A percentile compares a stretch with the other conserved stretches of the same genome.
Conservation (phyloP, 2,329 filamentous ascomycete species). For the Phyllosticta citrichinensis region DNA sequence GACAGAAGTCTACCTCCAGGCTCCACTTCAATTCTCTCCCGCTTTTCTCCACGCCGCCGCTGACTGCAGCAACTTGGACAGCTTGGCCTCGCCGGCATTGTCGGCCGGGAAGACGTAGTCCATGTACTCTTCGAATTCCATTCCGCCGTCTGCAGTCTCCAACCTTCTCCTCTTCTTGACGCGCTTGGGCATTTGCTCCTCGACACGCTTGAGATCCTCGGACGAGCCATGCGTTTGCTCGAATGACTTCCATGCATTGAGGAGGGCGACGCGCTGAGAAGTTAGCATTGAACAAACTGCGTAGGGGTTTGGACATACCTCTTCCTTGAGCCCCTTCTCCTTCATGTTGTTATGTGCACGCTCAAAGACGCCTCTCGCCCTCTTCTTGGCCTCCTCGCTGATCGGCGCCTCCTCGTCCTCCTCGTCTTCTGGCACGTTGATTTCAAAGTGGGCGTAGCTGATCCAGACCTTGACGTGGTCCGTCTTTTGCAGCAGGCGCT, state of each 20-base stretch:
- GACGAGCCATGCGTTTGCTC: constrained; percentile 72
- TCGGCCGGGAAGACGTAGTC: constrained; percentile 97
- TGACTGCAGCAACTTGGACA: constrained; percentile 75
- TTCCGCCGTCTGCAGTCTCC: constrained; percentile 58
- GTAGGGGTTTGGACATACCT: constrained; percentile 38
- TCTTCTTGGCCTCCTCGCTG: constrained; percentile 71
- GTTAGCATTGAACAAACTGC: constrained; percentile 21
- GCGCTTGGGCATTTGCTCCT: constrained; percentile 86
- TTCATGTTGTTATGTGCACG: constrained; percentile 81
- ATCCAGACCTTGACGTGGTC: constrained; percentile 99
- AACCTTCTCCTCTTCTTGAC: constrained; percentile 87
- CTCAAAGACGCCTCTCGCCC: constrained; percentile 75
- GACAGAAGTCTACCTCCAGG: no score
- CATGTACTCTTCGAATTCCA: constrained; percentile 85
- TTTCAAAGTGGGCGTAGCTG: constrained; percentile 95
- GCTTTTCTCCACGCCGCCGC: constrained; percentile 80
- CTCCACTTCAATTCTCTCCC: constrained; percentile 20
- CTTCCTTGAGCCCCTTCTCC: constrained; percentile 82
- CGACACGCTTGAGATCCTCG: constrained; percentile 70
- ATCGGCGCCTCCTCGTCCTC: constrained; percentile 52
- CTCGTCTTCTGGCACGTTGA: constrained; percentile 75
- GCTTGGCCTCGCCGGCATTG: constrained; percentile 72
- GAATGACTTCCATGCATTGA: constrained; percentile 88
- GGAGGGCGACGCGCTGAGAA: constrained; percentile 63
- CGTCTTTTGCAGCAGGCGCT: constrained; percentile 86